Evolutionary conservation across 805 yeast genomes (phyloP), one percentile per base, ranked within the genome.

Genomic region (Cyberlindnera lachancei): DNA sequence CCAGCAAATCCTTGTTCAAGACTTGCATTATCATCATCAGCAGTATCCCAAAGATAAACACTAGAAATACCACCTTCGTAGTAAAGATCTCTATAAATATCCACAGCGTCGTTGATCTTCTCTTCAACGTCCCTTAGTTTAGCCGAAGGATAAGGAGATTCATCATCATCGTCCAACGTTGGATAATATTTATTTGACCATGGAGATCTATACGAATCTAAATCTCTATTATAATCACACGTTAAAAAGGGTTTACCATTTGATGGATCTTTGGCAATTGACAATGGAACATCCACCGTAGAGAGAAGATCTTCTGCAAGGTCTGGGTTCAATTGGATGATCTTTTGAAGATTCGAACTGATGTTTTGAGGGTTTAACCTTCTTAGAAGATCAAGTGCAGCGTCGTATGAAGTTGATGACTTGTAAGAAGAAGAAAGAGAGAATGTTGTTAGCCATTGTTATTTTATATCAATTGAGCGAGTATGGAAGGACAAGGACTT

Each of bases 201-300:
- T 6, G 97, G 98, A 0, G 95, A 83, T 46, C 97, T 70, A 59
- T 71, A 83, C 15, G 88, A 78, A 58, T 90, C 97, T 7, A 94
- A 88, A 52, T 90, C 98, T 45, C 98, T 70, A 58, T 90, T 90
- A 56, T 90, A 90, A 56, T 90, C 98, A 59, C 97, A 90, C 32
- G 88, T 73, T 36, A 90, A 67, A 53, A 68, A 90, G 37, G 70
- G 71, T 57, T 81, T 81, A 9, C 83, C 83, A 3, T 34, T 28
- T 18, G 51, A 43, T 7, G 42, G 37, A 31, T 50, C 55, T 19
- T 38, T 37, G 2, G 53, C 38, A 26, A 73, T 61, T 24, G 63
- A 59, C 45, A 90, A 64, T 17, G 97, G 97, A 31, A 80, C 78
- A 58, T 90, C 98, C 10, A 90, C 87, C 0, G 92, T 72, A 5